phyloP scores from a whole-genome alignment of 2,329 filamentous ascomycete species.

The Pestalotiopsis sp. region DNA sequence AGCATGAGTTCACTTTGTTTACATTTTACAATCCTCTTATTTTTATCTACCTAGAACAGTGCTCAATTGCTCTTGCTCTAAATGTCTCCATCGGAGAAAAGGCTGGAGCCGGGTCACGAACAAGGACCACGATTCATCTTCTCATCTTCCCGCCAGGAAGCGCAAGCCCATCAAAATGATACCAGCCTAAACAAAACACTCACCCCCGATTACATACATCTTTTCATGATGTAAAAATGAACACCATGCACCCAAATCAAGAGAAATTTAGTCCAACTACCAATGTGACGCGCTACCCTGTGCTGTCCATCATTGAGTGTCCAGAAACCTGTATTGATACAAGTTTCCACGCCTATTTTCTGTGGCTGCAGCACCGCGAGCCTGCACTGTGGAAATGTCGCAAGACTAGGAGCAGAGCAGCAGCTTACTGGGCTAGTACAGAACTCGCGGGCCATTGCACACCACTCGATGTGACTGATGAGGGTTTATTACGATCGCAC shows the following conservation, averaged over 20 bases:
- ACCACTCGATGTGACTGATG: background rate
- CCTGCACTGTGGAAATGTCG: too few relatives aligned
- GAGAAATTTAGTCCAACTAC: background rate
- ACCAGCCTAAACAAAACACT: background rate
- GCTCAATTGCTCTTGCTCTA: too few relatives aligned
- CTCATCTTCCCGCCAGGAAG: background rate
- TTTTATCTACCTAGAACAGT: too few relatives aligned
- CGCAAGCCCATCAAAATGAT: background rate
- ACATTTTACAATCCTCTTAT: too few relatives aligned
- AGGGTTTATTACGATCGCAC: background rate
- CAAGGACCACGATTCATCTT: background rate
- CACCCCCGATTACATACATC: background rate
- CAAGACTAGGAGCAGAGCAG: too few relatives aligned
- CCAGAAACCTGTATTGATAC: constrained; percentile 11
- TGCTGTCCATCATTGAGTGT: background rate
- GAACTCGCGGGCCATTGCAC: background rate
- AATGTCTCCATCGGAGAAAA: too few relatives aligned
- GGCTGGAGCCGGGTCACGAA: too few relatives aligned
- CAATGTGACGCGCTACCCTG: background rate
- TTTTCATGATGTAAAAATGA: background rate
- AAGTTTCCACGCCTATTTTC: background rate
- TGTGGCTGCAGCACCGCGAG: background rate
- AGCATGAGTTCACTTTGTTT: too few relatives aligned
- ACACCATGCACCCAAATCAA: background rate
- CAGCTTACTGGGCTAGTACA: background rate